Base-by-base conservation (phyloP, 192 early-diverging fungal species). In the Umbelopsis sp. region DNA sequence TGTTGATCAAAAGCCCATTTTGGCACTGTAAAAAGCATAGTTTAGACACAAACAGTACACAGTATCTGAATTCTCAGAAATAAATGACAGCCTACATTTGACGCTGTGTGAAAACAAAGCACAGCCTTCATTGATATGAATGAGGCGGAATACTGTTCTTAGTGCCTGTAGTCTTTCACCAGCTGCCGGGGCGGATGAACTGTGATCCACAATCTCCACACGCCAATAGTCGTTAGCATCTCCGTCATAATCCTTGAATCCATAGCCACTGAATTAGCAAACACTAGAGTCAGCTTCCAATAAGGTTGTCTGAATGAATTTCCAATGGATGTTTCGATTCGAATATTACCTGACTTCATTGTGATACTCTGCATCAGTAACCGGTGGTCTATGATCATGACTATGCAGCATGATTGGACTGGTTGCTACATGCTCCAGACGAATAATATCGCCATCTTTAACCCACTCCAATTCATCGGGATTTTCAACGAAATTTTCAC, bases 161-260 rank as follows among this genome's bases (percentile, higher is more conserved):
- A 92, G 83, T 29, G 91, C 84, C 71, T 88, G 85, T 49, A 95
- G 70, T 22, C 74, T 68, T n/a, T 82, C 77, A 26, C 82, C 82
- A 26, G 87, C 74, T 52, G 83, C 83, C 7, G 83, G 68, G 21
- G 83, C 81, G 20, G 69, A 68, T 17, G 72, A 53, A n/a, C 91
- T 84, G 70, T 84, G 67, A 11, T 87, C 85, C 24, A 87, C 73
- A 53, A 96, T 91, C 71, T 94, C 90, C 10, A 98, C 84, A 36
- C 88, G 85, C 94, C 94, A 98, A 80, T 92, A 86, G 83, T 98
- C 96, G 73, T 98, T 98, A 43, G 91, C 83, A 74, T 98, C 96
- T 45, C 97, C 96, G 29, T 82, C 75, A 78, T 91, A 94, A 4
- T 84, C 86, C 32, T 82, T 71, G 74, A 84, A 92, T 17, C 92